Base-by-base conservation (phyloP, 2,329 filamentous ascomycete species). In the Penicillium sp. region DNA sequence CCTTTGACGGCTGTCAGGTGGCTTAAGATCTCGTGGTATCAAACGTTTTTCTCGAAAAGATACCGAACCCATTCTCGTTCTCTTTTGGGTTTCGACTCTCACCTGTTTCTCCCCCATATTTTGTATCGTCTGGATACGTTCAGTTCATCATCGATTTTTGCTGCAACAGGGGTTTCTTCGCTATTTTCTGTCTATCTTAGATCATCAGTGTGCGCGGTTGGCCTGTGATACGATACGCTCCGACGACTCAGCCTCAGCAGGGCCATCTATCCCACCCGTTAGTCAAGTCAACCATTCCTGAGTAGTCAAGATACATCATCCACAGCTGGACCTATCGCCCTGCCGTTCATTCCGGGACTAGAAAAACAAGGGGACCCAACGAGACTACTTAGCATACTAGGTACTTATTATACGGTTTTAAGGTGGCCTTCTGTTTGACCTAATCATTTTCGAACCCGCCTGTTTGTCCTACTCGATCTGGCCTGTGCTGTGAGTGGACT, bases 171-270 rank as follows among this genome's bases (percentile, higher is more conserved):
- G 29, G 31, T 45, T 57, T 23, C 30, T 50, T 41, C 46, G 46
- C 45, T 41, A 41, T 48, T 19, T 30, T 5, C 44, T 46, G 49
- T 45, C 26, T 48, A 23, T 48, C 23, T 44, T 60, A 48, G 41
- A 49, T 60, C 49, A 52, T 47, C 38, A 50, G 49, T 44, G 47
- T 41, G 35, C 35, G 45, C 44, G 48, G 47, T 52, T 61, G 47
- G 59, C 41, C 48, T 44, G 48, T 58, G 56, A 58, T 46, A 58
- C 47, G 48, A 61, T 51, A 61, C 59, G 48, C 30, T 57, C 53
- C 59, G 47, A 56, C 59, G 54, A 56, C 54, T 57, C 55, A 52
- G 55, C 60, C 60, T 57, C 54, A 44, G 52, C 60, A 53, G 54
- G 60, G 54, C 54, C 29, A 49, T 54, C 50, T 48, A 44, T 41